A percentile compares a stretch with the other conserved stretches of the same genome.
Conservation (phyloP, 805 yeast genomes). For the Vanderwaltozyma polyspora region DNA sequence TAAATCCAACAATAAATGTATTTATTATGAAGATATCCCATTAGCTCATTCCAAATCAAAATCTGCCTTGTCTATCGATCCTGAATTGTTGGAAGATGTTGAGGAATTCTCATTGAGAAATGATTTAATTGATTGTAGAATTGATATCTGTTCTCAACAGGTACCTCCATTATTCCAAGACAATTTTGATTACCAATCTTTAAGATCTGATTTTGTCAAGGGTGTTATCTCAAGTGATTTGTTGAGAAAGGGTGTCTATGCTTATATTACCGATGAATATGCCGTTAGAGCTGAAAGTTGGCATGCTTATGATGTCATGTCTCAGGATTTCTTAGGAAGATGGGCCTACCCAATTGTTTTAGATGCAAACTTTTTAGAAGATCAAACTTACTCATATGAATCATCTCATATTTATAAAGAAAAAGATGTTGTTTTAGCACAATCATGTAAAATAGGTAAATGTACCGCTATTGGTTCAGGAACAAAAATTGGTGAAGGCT, state of each 20-base stretch:
- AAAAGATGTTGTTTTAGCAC: conserved; percentile 78
- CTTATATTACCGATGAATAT: conserved; percentile 72
- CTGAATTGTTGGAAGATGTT: conserved; percentile 66
- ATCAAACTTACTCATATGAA: conserved; percentile 69
- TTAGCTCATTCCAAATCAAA: conserved; percentile 36
- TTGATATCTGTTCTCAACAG: conserved; percentile 88
- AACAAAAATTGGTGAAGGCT: conserved; percentile 65
- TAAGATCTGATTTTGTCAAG: conserved; percentile 78
- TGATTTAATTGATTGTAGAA: conserved; percentile 91
- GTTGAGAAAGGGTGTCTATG: conserved; percentile 80
- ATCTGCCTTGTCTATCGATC: conserved; percentile 55
- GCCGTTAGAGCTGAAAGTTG: conserved; percentile 94
- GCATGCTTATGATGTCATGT: conserved; percentile 84
- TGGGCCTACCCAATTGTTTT: conserved; percentile 91
- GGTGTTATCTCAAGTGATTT: conserved; percentile 88
- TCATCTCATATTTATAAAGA: conserved; percentile 84
- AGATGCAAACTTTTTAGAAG: conserved; percentile 63
- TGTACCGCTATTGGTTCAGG: conserved; percentile 75
- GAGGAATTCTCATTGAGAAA: conserved; percentile 74
- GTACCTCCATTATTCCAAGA: conserved; percentile 95
- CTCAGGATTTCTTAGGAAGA: conserved; percentile 81
- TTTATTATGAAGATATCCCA: conserved; percentile 74
- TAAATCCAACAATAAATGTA: conserved; percentile 58
- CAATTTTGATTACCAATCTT: conserved; percentile 84
- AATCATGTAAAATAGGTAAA: conserved; percentile 75